Evolutionary conservation across 306 rosid species (phyloP).

Genomic region (Adenanthera pavonina): DNA sequence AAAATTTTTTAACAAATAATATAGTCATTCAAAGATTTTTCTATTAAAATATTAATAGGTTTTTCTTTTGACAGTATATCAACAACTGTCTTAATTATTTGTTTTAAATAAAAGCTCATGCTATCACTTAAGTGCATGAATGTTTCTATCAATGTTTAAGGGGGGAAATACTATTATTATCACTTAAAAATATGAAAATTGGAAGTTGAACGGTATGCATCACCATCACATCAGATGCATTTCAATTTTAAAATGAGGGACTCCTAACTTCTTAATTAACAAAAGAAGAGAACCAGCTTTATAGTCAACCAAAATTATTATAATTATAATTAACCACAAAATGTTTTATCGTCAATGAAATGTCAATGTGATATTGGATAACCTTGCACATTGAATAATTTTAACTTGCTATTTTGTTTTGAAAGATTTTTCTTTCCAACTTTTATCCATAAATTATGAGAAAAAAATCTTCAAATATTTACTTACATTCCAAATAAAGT

Average conservation of each 20-base stretch:
- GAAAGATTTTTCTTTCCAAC: no score
- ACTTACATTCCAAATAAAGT: no score
- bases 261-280: background rate
- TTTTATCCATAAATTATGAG: no score
- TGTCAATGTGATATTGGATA: background rate
- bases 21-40: no score
- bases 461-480: no score
- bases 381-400: background rate
- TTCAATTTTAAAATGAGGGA: background rate
- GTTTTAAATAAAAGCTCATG: background rate
- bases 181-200: background rate
- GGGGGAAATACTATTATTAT: background rate
- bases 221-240: slow-evolving; percentile 2
- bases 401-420: background rate
- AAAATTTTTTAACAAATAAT: no score
- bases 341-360: background rate
- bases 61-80: no score
- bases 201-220: background rate
- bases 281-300: background rate
- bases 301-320: background rate
- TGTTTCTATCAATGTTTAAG: background rate
- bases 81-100: no score
- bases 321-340: background rate
- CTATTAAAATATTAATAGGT: no score
- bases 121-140: background rate